These are phyloP conservation scores for Ligustrum vulgare DNA, from an alignment of 257 asterid genomes.

Conservation along the genomic window DNA sequence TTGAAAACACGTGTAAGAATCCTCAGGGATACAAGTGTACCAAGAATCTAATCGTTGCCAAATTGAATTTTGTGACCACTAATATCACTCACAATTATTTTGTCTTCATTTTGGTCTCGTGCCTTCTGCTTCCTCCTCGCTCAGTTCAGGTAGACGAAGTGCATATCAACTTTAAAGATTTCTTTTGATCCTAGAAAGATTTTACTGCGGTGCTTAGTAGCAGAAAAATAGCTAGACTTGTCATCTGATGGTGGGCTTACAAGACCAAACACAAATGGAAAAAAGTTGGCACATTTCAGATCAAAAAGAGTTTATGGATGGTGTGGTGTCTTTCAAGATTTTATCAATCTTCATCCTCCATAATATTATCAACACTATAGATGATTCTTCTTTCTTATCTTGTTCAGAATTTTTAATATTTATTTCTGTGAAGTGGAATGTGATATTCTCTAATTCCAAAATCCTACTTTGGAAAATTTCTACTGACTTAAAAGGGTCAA, in stretches of 20 bases:
- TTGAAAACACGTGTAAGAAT: background rate
- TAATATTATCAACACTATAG: background rate
- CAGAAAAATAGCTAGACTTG: background rate
- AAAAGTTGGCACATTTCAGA: background rate
- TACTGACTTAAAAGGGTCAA: background rate
- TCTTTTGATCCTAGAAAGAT: background rate
- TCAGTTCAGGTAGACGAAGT: background rate
- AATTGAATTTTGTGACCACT: background rate
- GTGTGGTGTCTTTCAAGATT: background rate
- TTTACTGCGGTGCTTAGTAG: background rate
- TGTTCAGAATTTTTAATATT: background rate
- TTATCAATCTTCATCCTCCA: background rate
- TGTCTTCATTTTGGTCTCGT: too few species aligned
- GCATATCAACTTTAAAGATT: constrained; percentile 1
- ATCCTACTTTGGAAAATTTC: too few species aligned
- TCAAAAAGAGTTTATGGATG: background rate
- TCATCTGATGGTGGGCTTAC: background rate
- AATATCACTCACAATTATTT: background rate
- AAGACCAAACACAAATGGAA: background rate
- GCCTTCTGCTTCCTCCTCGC: too few species aligned
- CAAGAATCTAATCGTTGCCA: background rate
- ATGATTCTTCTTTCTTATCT: background rate
- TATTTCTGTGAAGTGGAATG: background rate
- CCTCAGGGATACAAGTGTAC: too few species aligned
- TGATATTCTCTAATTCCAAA: too few species aligned